phyloP scores from a whole-genome alignment of 2,329 filamentous ascomycete genomes.

The Xylariaceae sp. region DNA sequence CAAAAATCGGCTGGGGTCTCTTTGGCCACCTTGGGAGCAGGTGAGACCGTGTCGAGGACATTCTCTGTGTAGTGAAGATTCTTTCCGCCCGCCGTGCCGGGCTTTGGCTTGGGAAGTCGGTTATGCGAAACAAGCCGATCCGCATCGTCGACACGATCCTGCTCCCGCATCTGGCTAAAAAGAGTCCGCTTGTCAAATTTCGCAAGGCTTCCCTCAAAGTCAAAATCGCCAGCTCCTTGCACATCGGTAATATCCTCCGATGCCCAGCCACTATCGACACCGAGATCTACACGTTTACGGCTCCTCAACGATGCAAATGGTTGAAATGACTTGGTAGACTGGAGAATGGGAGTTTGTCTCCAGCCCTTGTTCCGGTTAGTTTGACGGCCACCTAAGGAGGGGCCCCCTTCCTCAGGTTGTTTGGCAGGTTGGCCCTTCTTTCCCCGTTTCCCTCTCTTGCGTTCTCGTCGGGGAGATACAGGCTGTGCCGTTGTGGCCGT shows the following conservation, averaged over 20 bases:
- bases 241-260: conserved; percentile 95
- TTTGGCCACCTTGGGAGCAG: conserved; percentile 34
- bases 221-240: conserved; percentile 89
- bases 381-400: conserved; percentile 21
- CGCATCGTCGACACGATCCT: conserved; percentile 84
- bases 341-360: conserved; percentile 56
- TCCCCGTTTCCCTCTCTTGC: conserved; percentile 24
- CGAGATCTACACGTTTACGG: conserved; percentile 37
- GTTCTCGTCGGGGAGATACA: conserved; percentile 18
- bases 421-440: conserved; percentile 21
- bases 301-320: conserved; percentile 59
- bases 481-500: conserved; percentile 15
- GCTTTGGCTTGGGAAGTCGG: conserved; percentile 56
- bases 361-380: conserved; percentile 48
- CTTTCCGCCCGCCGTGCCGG: conserved; percentile 74
- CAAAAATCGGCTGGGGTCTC: conserved; percentile 53
- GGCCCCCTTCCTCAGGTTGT: conserved; percentile 18
- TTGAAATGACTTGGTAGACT: conserved; percentile 60
- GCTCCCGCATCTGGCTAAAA: conserved; percentile 86
- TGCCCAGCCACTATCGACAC: conserved; percentile 76
- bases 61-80: conserved; percentile 91
- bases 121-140: conserved; percentile 91
- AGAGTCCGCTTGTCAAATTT: conserved; percentile 93
- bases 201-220: conserved; percentile 82
- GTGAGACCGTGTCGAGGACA: conserved; percentile 63